Base-by-base conservation (phyloP, 2,329 filamentous ascomycete species). In the Fusarium illudens region DNA sequence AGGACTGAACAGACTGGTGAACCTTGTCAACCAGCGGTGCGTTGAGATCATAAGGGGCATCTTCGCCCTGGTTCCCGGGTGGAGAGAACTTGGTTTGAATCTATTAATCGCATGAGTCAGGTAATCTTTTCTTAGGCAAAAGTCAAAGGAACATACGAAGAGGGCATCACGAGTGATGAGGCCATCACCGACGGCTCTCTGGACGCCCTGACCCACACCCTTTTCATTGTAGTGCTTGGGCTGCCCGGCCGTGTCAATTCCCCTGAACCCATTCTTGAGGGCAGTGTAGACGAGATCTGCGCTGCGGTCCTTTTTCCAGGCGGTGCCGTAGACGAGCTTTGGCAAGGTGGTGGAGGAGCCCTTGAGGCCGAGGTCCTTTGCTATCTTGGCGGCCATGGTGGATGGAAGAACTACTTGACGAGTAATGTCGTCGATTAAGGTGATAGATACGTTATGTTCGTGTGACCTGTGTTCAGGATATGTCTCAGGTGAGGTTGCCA, bases 81-180 rank as follows among this genome's bases (percentile, higher is more conserved):
- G 90, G 84, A 1, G 91, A 93, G 80, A 90, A 96, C 77, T 95
- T 96, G n/a, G 92, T 94, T 84, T 96, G 92, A 44, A 94, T 83
- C 87, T 91, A 59, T 22, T 2, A 19, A 11, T 27, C 11, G 10
- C 3, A 32, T 67, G 8, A 63, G 46, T 48, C 15, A 12, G 1
- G 11, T 49, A n/a, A 4, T 17, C 13, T 9, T 39, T 3, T 15
- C 22, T 19, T 6, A 20, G 8, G n/a, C 4, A 2, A 29, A n/a
- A 39, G 52, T 27, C n/a, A n/a, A n/a, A n/a, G n/a, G n/a, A 9
- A 72, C 85, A 72, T 74, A 92, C 87, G 75, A 89, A 93, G 48
- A 95, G 72, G 32, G 91, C 86, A 46, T 84, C 72, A 5, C 83
- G 78, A 22, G 70, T 83, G 48, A 92, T 80, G n/a, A 86, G 77